Evolutionary conservation across 2,329 filamentous ascomycete species (phyloP), one percentile per base, ranked within the genome.

Genomic region (Ophiosphaerella herpotricha): DNA sequence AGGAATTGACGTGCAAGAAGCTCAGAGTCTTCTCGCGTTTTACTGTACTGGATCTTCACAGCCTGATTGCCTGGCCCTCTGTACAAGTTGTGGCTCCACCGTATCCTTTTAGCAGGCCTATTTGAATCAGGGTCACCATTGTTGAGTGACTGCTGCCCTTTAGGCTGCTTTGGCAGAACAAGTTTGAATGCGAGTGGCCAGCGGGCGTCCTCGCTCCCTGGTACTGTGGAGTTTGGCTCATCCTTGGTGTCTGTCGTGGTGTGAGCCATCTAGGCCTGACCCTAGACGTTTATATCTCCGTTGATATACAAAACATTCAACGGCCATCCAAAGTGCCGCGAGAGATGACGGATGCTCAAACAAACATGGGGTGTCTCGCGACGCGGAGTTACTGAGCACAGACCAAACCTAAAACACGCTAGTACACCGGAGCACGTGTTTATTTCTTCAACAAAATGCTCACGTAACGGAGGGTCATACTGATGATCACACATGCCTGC

Each of bases 31-130:
- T 84, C 77, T 38, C 80, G 82, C 48, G 78, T 87, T 41, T 77
- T 85, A 77, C 91, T 96, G 71, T 96, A 96, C 66, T 93, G 85
- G 1, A 95, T 84, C 48, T 80, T 82, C 39, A 90, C 83, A 43
- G 79, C 81, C 35, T 82, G 69, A 13, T 77, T 73, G 2, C 75
- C 63, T 0, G 80, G 72, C 4, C 81, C 82, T 8, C 84, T 81
- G 67, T 93, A 94, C 48, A 91, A 71, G 1, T 66, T 77, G 68
- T 91, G 83, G 1, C 81, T 84, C 88, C 88, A 94, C 67, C 79
- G 89, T 47, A 12, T 24, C 39, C 50, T 53, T 11, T 50, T 51
- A 18, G 32, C 16, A 4, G 41, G 39, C 3, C 32, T 39, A 31
- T 38, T 37, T 11, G 51, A 57, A 8, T 46, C 43, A 26, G 50